These are phyloP conservation scores for Kickxella alabastrina DNA, from an alignment of 192 early-diverging fungal genomes.

Conservation along the genomic window DNA sequence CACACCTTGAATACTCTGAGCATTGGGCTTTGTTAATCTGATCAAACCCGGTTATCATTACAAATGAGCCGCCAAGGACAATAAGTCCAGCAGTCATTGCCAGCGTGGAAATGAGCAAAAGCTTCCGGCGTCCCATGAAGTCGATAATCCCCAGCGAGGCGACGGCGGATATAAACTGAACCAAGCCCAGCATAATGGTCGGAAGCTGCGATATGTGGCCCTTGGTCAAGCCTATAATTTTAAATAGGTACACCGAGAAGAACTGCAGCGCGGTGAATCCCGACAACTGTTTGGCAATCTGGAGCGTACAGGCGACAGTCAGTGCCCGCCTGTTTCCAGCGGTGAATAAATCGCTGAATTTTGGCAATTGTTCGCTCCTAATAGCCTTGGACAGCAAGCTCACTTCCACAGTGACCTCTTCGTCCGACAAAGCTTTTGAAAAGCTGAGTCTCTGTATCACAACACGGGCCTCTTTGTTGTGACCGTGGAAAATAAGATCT, in stretches of 20 bases:
- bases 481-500: slow-evolving; percentile 20
- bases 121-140: slow-evolving; percentile 12
- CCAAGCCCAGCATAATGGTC: slow-evolving; percentile 9
- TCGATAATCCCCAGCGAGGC: slow-evolving; percentile 18
- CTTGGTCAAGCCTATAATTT: slow-evolving; percentile 9
- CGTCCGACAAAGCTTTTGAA: slow-evolving; percentile 3
- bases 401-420: slow-evolving; percentile 2
- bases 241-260: slow-evolving; percentile 25
- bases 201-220: slow-evolving; percentile 9
- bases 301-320: slow-evolving; percentile 17
- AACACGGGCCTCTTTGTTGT: slow-evolving; percentile 7
- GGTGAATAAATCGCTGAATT: slow-evolving; percentile 19
- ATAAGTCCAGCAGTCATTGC: slow-evolving; percentile 20
- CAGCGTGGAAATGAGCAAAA: slow-evolving; percentile 15
- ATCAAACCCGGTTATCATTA: slow-evolving; percentile 27
- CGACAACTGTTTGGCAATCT: slow-evolving; percentile 25
- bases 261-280: slow-evolving; percentile 22
- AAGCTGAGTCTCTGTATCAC: slow-evolving; percentile 13
- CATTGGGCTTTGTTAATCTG: slow-evolving; percentile 21
- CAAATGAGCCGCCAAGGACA: slow-evolving; percentile 27
- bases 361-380: slow-evolving; percentile 3
- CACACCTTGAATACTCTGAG: slow-evolving; percentile 15
- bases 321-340: slow-evolving; percentile 6
- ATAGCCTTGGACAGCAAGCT: slow-evolving; percentile 6
- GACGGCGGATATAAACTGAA: slow-evolving; percentile 7